Evolutionary conservation across 768 basidiomycete genomes (phyloP).

Genomic region (Suillus americanus): DNA sequence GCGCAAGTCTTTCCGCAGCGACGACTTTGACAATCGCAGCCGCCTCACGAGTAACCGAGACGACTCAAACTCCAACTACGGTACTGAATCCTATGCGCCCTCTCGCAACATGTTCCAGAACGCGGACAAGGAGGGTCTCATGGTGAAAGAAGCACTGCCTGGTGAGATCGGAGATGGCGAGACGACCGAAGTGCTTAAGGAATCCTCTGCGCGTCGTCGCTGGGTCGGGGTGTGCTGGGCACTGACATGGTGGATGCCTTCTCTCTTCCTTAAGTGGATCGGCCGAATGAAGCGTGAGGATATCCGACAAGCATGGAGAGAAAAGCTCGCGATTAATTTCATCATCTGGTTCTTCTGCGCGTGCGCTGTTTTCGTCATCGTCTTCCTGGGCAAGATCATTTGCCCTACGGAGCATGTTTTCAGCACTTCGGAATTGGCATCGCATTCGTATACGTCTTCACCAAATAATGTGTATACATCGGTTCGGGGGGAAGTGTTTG

Average conservation of each 20-base stretch:
- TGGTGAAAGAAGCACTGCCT: constrained; percentile 81
- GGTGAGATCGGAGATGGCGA: constrained; percentile 88
- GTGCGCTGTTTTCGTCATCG: constrained; percentile 92
- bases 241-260: constrained; percentile 91
- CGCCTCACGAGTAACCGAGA: constrained; percentile 76
- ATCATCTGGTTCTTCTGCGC: constrained; percentile 94
- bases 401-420: constrained; percentile 96
- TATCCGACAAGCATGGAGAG: constrained; percentile 94
- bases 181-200: constrained; percentile 84
- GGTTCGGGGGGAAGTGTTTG: constrained; percentile 94
- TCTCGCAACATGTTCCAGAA: constrained; percentile 95
- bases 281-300: constrained; percentile 96
- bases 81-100: constrained; percentile 92
- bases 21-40: constrained; percentile 81
- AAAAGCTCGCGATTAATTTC: constrained; percentile 92
- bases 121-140: constrained; percentile 66
- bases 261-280: constrained; percentile 59
- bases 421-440: constrained; percentile 70
- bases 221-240: constrained; percentile 91
- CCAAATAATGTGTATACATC: constrained; percentile 79
- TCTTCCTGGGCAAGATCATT: constrained; percentile 81
- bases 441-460: constrained; percentile 59
- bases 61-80: constrained; percentile 78
- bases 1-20: constrained; percentile 66
- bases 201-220: constrained; percentile 72